Evolutionary conservation across 768 basidiomycete genomes (phyloP).

Genomic region (Tephrocybe sp.): DNA sequence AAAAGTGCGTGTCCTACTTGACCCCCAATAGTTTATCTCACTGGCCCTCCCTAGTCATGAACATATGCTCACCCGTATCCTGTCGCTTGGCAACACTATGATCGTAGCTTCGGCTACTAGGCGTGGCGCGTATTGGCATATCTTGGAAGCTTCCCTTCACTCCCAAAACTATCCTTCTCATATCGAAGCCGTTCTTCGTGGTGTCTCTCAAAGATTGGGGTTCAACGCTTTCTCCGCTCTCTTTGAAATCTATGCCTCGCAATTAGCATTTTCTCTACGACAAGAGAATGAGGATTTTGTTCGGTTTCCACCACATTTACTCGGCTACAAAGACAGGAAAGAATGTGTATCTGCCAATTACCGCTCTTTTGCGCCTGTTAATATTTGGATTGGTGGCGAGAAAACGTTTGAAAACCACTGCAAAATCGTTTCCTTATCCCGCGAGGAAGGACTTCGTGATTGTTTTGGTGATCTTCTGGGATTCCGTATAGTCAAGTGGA

Average conservation of each 20-base stretch:
- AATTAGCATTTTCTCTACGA: slow-evolving; percentile 68
- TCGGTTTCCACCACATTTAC: slow-evolving; percentile 63
- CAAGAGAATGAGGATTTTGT: slow-evolving; percentile 49
- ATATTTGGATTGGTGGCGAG: slow-evolving; percentile 46
- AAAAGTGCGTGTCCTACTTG: slow-evolving; percentile 40
- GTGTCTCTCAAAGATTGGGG: slow-evolving; percentile 67
- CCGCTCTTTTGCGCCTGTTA: slow-evolving; percentile 61
- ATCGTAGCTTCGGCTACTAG: slow-evolving; percentile 74
- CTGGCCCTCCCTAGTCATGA: slow-evolving; percentile 53
- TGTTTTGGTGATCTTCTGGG: slow-evolving; percentile 75
- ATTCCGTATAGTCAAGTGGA: slow-evolving; percentile 48
- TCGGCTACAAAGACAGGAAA: slow-evolving; percentile 71
- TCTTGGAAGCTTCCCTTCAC: slow-evolving; percentile 67
- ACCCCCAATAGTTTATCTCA: neutral
- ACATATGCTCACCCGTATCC: slow-evolving; percentile 66
- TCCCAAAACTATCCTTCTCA: slow-evolving; percentile 36
- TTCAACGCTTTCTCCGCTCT: slow-evolving; percentile 56
- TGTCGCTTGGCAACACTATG: slow-evolving; percentile 75
- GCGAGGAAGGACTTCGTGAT: slow-evolving; percentile 48
- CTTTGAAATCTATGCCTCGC: slow-evolving; percentile 76
- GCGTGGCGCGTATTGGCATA: slow-evolving; percentile 83
- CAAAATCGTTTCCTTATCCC: slow-evolving; percentile 48
- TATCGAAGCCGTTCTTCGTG: slow-evolving; percentile 50
- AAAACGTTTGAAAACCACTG: slow-evolving; percentile 62
- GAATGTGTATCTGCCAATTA: slow-evolving; percentile 70